These are phyloP conservation scores for Boletellus dicymbophilus DNA, from an alignment of 1,284 basidiomycete species.

Conservation along the genomic window DNA sequence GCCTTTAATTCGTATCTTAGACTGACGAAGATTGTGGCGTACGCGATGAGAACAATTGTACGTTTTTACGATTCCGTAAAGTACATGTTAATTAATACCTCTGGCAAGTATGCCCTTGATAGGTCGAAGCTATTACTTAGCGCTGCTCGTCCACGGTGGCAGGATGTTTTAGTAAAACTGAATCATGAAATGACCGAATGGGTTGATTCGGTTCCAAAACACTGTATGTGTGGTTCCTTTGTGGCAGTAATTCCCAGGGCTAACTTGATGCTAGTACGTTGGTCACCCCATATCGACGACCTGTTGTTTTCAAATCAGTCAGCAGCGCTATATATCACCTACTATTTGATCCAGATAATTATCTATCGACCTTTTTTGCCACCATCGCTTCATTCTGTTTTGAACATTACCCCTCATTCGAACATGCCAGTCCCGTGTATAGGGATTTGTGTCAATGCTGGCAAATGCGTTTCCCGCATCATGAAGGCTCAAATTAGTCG, in stretches of 20 bases:
- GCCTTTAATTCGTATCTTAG: constrained; percentile 71
- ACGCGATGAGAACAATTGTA: constrained; percentile 71
- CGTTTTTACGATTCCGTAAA: constrained; percentile 12
- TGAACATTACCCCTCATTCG: constrained; percentile 26
- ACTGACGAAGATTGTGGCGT: constrained; percentile 72
- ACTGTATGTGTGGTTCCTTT: constrained; percentile 47
- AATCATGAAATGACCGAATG: constrained; percentile 74
- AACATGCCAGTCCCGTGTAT: constrained; percentile 50
- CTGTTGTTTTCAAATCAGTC: constrained; percentile 65
- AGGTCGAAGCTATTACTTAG: constrained; percentile 56
- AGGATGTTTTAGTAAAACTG: constrained; percentile 69
- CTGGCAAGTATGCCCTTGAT: constrained; percentile 70
- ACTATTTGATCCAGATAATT: constrained; percentile 71
- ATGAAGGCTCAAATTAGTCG: constrained; percentile 49
- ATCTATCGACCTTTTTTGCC: constrained; percentile 79
- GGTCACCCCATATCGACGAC: constrained; percentile 63
- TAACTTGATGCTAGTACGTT: constrained; percentile 50
- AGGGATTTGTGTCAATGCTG: constrained; percentile 67
- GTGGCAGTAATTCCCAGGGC: not conserved
- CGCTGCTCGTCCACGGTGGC: constrained; percentile 52
- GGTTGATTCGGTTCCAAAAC: constrained; percentile 68
- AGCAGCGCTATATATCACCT: constrained; percentile 65
- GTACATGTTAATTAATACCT: constrained; percentile 6
- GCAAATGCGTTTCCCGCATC: constrained; percentile 63
- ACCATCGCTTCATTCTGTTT: constrained; percentile 29